Conservation (phyloP, 2,329 filamentous ascomycete species). For the Teratosphaeria viscida region DNA sequence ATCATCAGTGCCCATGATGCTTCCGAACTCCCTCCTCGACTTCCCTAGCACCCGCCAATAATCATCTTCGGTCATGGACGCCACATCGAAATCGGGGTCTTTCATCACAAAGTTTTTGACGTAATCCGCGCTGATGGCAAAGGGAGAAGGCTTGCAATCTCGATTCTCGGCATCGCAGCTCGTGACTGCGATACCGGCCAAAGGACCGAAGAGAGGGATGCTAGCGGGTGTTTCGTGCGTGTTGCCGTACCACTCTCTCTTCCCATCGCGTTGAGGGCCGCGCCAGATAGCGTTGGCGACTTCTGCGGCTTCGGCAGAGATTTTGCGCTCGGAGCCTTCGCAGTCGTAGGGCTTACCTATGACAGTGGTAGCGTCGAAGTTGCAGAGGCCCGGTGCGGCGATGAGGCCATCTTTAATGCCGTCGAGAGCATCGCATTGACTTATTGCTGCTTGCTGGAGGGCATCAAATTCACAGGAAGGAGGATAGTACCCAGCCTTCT, state of each 20-base stretch:
- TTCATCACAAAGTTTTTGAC: slow-evolving; percentile 26
- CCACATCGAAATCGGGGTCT: slow-evolving; percentile 22
- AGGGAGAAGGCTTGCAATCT: slow-evolving; percentile 18
- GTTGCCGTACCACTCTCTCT: slow-evolving; percentile 25
- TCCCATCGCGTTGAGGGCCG: slow-evolving; percentile 18
- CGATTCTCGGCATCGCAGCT: slow-evolving; percentile 13
- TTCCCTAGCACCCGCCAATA: slow-evolving; percentile 12
- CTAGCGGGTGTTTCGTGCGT: slow-evolving; percentile 10
- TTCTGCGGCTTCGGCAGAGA: slow-evolving; percentile 21
- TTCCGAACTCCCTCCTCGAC: slow-evolving; percentile 21
- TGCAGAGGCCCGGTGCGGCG: slow-evolving; percentile 17
- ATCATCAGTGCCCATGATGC: slow-evolving; percentile 28
- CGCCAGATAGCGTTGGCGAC: slow-evolving; percentile 25
- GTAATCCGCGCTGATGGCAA: slow-evolving; percentile 25
- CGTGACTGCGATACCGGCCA: slow-evolving; percentile 19
- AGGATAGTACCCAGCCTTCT: slow-evolving; percentile 17
- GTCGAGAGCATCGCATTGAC: slow-evolving; percentile 28
- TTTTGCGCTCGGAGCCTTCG: slow-evolving; percentile 10
- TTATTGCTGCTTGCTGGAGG: slow-evolving; percentile 25
- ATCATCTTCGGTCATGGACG: slow-evolving; percentile 22
- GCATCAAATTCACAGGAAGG: slow-evolving; percentile 27
- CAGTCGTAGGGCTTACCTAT: slow-evolving; percentile 21
- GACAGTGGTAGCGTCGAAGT: slow-evolving; percentile 21
- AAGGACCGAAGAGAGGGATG: background rate
- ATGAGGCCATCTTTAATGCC: slow-evolving; percentile 29